Percentiles rank a stretch among this genome's conserved stretches.
Conservation (phyloP, 2,329 filamentous ascomycete species). For the Neurospora sp. region DNA sequence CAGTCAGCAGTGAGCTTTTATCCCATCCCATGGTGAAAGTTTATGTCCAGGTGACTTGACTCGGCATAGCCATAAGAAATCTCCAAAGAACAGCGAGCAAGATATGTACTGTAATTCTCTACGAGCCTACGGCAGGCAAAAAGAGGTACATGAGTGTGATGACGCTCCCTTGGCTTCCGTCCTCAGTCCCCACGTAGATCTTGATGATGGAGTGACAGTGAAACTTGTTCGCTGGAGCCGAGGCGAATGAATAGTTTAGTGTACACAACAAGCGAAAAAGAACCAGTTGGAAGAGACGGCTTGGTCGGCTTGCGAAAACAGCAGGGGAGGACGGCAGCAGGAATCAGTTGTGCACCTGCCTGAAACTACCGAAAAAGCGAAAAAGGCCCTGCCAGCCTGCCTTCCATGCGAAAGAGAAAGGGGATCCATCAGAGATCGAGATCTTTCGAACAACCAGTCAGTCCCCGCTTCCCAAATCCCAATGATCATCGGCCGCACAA, state of each 20-base stretch:
- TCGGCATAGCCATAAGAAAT: neutral
- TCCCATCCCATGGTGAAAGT: neutral
- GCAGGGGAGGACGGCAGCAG: neutral
- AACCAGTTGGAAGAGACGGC: neutral
- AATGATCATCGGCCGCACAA: neutral
- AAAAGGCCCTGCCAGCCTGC: neutral
- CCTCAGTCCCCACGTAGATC: neutral
- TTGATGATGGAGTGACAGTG: neutral
- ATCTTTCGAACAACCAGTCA: neutral
- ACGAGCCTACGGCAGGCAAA: neutral
- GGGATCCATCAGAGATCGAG: neutral
- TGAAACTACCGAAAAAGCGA: neutral
- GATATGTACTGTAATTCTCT: no score
- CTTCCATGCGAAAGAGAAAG: neutral
- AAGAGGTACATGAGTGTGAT: neutral
- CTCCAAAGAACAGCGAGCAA: no score
- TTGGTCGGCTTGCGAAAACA: neutral
- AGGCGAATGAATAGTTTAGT: neutral
- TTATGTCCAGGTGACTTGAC: neutral
- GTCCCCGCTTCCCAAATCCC: neutral
- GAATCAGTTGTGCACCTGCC: neutral
- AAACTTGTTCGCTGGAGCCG: neutral
- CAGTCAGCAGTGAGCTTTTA: neutral
- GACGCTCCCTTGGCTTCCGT: neutral
- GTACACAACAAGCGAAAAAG: neutral